Percentiles rank a stretch among this genome's conserved stretches.
These are phyloP conservation scores for Vitis amurensis DNA, from an alignment of 164 flowering plant species.

Conservation along the genomic window DNA sequence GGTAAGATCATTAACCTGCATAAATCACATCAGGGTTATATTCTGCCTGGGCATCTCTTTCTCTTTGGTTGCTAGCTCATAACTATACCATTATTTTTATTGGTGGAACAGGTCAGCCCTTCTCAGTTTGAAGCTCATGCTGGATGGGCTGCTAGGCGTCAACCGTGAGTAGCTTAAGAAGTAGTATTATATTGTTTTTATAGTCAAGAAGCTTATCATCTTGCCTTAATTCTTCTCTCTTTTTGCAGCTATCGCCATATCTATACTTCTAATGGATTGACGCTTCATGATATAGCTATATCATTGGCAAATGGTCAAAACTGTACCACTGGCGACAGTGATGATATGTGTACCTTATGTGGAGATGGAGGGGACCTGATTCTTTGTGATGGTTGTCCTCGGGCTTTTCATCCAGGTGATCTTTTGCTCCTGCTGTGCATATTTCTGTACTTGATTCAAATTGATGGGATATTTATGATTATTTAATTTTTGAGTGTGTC, in stretches of 20 bases:
- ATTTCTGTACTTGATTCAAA: background rate
- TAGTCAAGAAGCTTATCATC: too few species aligned
- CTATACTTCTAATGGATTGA: conserved; percentile 67
- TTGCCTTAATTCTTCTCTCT: background rate
- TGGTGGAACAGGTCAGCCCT: conserved; percentile 72
- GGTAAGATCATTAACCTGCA: conserved; percentile 35
- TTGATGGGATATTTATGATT: background rate
- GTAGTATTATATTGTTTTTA: background rate
- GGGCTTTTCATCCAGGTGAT: conserved; percentile 77
- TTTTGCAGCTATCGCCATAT: conserved; percentile 85
- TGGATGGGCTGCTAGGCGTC: conserved; percentile 90
- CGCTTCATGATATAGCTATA: conserved; percentile 84
- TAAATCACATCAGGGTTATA: background rate
- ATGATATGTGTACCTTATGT: conserved; percentile 83
- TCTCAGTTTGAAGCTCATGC: conserved; percentile 98
- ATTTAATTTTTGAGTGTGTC: background rate
- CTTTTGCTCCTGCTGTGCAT: background rate
- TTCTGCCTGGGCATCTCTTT: background rate
- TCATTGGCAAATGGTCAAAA: conserved; percentile 72
- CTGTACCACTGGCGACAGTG: conserved; percentile 49
- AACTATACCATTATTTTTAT: background rate
- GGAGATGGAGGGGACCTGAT: conserved; percentile 75
- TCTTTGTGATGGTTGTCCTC: conserved; percentile 73
- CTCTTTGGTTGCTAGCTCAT: background rate
- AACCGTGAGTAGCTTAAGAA: conserved; percentile 70